Evolutionary conservation across 2,329 filamentous ascomycete species (phyloP).

Genomic region (Cytospora chrysosperma): DNA sequence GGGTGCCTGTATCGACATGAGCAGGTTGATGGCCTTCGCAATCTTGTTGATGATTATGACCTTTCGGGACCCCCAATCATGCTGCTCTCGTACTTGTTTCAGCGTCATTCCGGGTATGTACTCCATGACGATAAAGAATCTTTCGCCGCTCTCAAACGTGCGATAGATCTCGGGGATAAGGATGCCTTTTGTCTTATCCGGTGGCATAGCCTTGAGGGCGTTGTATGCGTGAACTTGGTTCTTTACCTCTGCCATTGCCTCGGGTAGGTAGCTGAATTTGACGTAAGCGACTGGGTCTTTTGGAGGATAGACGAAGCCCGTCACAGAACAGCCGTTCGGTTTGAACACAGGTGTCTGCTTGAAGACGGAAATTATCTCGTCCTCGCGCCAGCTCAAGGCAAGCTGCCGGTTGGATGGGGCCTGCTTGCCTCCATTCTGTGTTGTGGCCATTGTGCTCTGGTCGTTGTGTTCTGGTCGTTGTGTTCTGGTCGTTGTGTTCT

Average conservation of each 20-base stretch:
- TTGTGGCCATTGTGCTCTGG: not conserved
- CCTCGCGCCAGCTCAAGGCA: conserved; percentile 6
- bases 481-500: no score
- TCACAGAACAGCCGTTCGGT: not conserved
- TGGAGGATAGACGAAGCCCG: not conserved
- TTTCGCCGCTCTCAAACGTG: not conserved
- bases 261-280: not conserved
- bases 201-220: not conserved
- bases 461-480: no score
- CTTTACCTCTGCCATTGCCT: not conserved
- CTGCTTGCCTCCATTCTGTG: not conserved
- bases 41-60: not conserved
- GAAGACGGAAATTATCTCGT: not conserved
- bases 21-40: not conserved
- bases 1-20: conserved; percentile 19
- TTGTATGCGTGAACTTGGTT: not conserved
- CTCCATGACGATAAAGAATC: not conserved
- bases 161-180: not conserved
- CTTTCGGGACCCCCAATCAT: not conserved
- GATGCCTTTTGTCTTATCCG: not conserved
- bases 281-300: not conserved
- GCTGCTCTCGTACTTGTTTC: not conserved
- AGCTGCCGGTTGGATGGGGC: not conserved
- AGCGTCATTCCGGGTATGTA: not conserved
- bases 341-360: not conserved